Evolutionary conservation across 129 eudicot species (phyloP).

Genomic region (Ambrosia trifida): DNA sequence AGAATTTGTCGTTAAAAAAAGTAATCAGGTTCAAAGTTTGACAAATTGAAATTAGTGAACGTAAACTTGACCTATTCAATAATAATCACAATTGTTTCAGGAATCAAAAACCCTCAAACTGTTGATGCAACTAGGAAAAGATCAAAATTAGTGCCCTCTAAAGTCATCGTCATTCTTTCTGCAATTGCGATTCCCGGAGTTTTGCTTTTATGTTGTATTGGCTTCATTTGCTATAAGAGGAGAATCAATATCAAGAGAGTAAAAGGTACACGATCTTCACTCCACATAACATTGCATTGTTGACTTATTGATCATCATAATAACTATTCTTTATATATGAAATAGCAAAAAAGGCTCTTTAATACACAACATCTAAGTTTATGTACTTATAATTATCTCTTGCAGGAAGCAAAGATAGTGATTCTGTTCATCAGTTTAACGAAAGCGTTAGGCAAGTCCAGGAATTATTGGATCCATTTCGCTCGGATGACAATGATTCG

Average conservation of each 20-base stretch:
- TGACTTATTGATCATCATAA: not conserved
- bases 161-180: constrained; percentile 29
- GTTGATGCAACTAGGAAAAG: constrained; percentile 1
- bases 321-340: not conserved
- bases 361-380: not conserved
- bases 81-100: constrained; percentile 16
- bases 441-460: constrained; percentile 39
- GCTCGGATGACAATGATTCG: constrained; percentile 26
- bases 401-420: constrained; percentile 34
- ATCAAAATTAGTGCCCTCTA: constrained; percentile 1
- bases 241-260: constrained; percentile 16
- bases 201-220: constrained; percentile 30
- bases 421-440: constrained; percentile 27
- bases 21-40: too few species aligned
- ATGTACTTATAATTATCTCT: not conserved
- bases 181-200: constrained; percentile 31
- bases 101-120: constrained; percentile 21
- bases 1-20: too few species aligned
- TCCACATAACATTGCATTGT: not conserved
- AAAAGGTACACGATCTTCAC: constrained; percentile 32
- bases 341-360: not conserved
- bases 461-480: constrained; percentile 31
- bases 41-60: too few species aligned
- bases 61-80: too few species aligned
- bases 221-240: constrained; percentile 36